Conservation (phyloP, 306 rosid genomes). For the Bauhinia variegata region DNA sequence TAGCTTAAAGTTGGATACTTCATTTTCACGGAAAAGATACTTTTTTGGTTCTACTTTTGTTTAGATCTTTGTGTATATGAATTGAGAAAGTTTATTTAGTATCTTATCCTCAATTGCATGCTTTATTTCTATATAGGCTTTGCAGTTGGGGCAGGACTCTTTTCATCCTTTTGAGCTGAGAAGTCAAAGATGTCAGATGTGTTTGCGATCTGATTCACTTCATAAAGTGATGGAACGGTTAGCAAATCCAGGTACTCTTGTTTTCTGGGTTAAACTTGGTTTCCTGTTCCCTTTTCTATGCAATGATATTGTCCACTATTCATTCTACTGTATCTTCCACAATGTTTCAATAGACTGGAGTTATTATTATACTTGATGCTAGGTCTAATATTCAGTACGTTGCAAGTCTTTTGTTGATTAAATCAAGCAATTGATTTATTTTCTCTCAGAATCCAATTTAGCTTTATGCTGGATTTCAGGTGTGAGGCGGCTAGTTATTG, state of each 20-base stretch:
- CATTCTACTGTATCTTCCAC: background rate
- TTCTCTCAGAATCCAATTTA: background rate
- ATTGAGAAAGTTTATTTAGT: slow-evolving; percentile 1
- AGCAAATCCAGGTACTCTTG: slow-evolving; percentile 73
- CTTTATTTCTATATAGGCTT: slow-evolving; percentile 62
- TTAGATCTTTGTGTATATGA: background rate
- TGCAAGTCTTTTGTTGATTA: background rate
- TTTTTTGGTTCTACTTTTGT: background rate
- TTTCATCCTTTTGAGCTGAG: slow-evolving; percentile 64
- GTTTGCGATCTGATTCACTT: slow-evolving; percentile 83
- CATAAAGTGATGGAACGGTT: slow-evolving; percentile 98
- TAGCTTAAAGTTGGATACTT: slow-evolving; percentile 4
- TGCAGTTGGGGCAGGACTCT: slow-evolving; percentile 88
- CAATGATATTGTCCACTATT: slow-evolving; percentile 11
- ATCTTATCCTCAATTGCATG: slow-evolving; percentile 7
- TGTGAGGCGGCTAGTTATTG: slow-evolving; percentile 83
- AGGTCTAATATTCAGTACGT: background rate
- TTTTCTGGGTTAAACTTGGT: slow-evolving; percentile 11
- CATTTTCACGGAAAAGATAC: background rate
- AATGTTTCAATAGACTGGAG: background rate
- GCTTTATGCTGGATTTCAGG: slow-evolving; percentile 56
- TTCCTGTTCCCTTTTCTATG: slow-evolving; percentile 3
- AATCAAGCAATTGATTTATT: background rate
- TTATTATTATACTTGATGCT: background rate
- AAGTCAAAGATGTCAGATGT: slow-evolving; percentile 97